Percentiles rank a stretch among this genome's conserved stretches.
phyloP scores from a whole-genome alignment of 2,329 filamentous ascomycete genomes.

The Fusarium sp. region DNA sequence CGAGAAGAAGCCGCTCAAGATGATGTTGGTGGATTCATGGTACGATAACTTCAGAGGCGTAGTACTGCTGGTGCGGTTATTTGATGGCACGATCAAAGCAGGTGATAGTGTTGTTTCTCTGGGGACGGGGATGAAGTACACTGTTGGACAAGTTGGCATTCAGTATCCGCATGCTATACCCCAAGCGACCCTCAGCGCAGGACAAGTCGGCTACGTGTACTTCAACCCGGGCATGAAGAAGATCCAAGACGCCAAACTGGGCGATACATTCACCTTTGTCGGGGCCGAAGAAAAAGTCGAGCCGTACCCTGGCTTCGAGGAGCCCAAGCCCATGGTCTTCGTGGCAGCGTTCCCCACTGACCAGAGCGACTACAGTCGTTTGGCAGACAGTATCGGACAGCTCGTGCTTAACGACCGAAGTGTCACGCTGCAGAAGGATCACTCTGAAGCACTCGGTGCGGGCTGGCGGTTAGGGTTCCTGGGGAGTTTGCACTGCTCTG shows the following conservation, averaged over 20 bases:
- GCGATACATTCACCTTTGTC: slow-evolving; percentile 90
- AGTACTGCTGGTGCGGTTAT: slow-evolving; percentile 87
- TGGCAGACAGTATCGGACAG: slow-evolving; percentile 94
- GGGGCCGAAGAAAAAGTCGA: slow-evolving; percentile 80
- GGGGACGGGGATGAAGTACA: slow-evolving; percentile 88
- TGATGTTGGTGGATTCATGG: slow-evolving; percentile 97
- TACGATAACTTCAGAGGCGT: slow-evolving; percentile 97
- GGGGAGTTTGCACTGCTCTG: slow-evolving; percentile 97
- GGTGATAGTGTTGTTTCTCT: slow-evolving; percentile 90
- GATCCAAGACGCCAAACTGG: slow-evolving; percentile 94
- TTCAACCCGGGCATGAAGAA: slow-evolving; percentile 99
- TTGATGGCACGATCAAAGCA: slow-evolving; percentile 83
- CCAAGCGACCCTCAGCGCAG: slow-evolving; percentile 81
- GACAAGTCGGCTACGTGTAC: slow-evolving; percentile 94
- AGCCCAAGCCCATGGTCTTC: slow-evolving; percentile 99
- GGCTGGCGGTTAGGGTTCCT: slow-evolving; percentile 95
- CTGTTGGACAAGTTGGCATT: slow-evolving; percentile 94
- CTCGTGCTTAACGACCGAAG: slow-evolving; percentile 94
- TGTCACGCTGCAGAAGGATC: slow-evolving; percentile 92
- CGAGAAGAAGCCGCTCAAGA: slow-evolving; percentile 74
- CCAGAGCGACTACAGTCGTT: slow-evolving; percentile 82
- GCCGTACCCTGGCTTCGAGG: slow-evolving; percentile 90
- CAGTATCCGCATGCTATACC: slow-evolving; percentile 91
- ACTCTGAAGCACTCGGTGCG: slow-evolving; percentile 90
- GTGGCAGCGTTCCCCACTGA: slow-evolving; percentile 96